Conservation (phyloP, 139 green algal species). For the Pycnococcus provasolii region DNA sequence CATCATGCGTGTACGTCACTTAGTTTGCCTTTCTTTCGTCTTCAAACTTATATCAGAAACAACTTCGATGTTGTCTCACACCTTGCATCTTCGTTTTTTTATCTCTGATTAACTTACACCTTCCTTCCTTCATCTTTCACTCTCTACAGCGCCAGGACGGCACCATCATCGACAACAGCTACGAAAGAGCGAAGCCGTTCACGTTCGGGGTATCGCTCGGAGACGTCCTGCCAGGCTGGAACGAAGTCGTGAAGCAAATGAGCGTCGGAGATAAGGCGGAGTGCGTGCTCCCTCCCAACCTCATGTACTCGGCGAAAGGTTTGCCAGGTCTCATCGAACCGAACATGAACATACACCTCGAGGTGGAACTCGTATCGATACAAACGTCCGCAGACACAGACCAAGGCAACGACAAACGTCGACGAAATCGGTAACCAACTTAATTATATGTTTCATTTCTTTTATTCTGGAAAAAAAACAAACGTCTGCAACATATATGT, state of each 20-base stretch:
- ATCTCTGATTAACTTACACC: not conserved
- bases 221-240: conserved; percentile 11
- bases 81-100: not conserved
- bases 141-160: conserved; percentile 16
- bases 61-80: not conserved
- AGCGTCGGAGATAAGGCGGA: conserved; percentile 22
- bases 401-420: no score
- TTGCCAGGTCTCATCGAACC: conserved; percentile 6
- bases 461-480: no score
- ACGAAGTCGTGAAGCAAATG: conserved; percentile 4
- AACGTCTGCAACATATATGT: no score
- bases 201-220: conserved; percentile 9
- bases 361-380: no score
- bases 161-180: conserved; percentile 22
- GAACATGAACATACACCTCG: no score
- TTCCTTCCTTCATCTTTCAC: not conserved
- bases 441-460: no score
- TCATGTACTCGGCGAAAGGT: conserved; percentile 12
- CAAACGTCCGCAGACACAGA: no score
- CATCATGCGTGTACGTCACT: conserved; percentile 1
- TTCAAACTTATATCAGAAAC: not conserved
- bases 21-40: not conserved
- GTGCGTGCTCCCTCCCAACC: conserved; percentile 5
- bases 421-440: no score
- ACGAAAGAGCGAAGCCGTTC: conserved; percentile 11